Base-by-base conservation (phyloP, 495 filamentous ascomycete species). In the Aspergillus wentii region DNA sequence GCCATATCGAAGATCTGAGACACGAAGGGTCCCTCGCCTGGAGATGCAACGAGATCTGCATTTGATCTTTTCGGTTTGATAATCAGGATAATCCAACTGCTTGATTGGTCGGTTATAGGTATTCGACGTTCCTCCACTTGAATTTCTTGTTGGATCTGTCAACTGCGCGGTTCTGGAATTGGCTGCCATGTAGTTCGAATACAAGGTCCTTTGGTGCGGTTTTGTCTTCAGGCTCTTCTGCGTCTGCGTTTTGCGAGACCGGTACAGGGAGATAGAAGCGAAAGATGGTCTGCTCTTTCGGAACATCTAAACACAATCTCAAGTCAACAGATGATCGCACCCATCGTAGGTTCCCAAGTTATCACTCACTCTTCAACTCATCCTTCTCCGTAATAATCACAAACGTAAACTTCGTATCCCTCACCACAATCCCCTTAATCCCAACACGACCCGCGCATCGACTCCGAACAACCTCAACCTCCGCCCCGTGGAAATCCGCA, bases 121-220 rank as follows among this genome's bases (percentile, higher is more conserved):
- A 80, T 27, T 77, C 73, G 13, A 82, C 61, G 42, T 82, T 85
- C 49, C 82, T 80, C 49, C 66, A 65, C 62, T 92, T 95, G 62
- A 94, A 91, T 62, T 96, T 95, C 68, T 83, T 91, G 45, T 83
- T 89, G 20, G 85, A 87, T 23, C 92, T 69, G 52, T 96, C 89
- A 5, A 84, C 80, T 8, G 91, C 79, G 19, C 87, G 75, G 49
- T 79, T 82, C 70, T 85, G 73, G 53, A 97, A 92, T 49, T 91
- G 86, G 42, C 83, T 83, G 11, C 92, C 92, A 48, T 90, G 82
- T 1, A 97, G 65, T 60, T 97, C 89, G 49, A 96, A 94, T 3
- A 83, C 72, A 50, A 97, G 60, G 9, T 63, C 58, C 26, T 61
- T 58, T 7, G 28, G 35, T 3, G 16, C 34, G n/a, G 16, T 15